Base-by-base conservation (phyloP, 371 early-diverging fungal species). In the Enterocytospora artemiae region DNA sequence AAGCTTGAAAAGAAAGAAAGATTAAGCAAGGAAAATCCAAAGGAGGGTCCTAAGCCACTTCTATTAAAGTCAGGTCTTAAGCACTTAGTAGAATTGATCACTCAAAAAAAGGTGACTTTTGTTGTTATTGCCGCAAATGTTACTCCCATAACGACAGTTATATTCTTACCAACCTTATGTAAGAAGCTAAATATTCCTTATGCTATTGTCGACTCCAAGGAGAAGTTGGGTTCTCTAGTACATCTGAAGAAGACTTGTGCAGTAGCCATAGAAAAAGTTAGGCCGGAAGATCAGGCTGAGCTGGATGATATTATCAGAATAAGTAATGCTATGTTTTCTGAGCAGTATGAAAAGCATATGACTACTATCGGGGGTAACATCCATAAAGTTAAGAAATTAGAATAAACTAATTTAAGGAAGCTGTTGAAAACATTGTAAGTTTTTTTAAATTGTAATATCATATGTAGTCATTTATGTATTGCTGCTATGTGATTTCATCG, bases 131-230 rank as follows among this genome's bases (percentile, higher is more conserved):
- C 95, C 67, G 84, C 91, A 77, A 93, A 96, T 82, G 96, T 98
- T 75, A 92, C 95, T 83, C 99, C 99, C 69, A 91, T 96, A 78
- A 95, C 94, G 81, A 56, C 94, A 68, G 96, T 98, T 67, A 76
- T 95, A 71, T 95, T 90, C 89, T 84, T 98, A 75, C 96, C 99
- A 62, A 93, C 96, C 67, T 88, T 96, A 52, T 98, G 99, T 86
- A 90, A 91, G 81, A 98, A 95, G 89, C 92, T 94, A 93, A 91
- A 91, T 72, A 85, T 96, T 82, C 93, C 96, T 52, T 98, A 96
- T 87, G 85, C 85, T 82, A 91, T 96, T 76, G 91, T 95, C 79
- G 91, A 93, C 86, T 84, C 87, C 76, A 93, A 95, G 86, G 84
- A 88, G 76, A 86, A 88, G 76, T 87, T 98, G 72, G 99, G 99